Evolutionary conservation across 192 early-diverging fungal species (phyloP), one percentile per base, ranked within the genome.

Genomic region (Podila clonocystis): DNA sequence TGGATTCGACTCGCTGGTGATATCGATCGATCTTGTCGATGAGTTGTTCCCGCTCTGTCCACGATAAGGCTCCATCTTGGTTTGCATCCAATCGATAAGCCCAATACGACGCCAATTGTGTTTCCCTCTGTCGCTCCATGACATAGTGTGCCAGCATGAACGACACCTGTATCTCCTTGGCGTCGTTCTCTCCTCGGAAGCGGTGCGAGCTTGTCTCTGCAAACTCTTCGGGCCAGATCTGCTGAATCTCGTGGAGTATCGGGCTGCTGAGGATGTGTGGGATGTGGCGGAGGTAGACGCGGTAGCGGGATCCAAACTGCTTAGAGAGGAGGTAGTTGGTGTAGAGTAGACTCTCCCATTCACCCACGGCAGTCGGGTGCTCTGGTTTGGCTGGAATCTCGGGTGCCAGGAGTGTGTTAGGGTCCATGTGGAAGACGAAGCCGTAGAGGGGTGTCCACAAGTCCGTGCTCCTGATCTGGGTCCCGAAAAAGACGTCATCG

Each of bases 371-470:
- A 26, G 17, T 59, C 12, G 28, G 45, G 12, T 50, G 29, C 20
- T 12, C 41, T 45, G 28, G 58, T 5, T 19, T 1, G 38, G 38
- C 17, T 24, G 58, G 70, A 8, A 34, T 26, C 20, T 9, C 2
- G 4, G 68, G 68, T 1, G 20, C 13, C 34, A 84, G 30, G n/a
- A 29, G 50, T 30, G 58, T 22, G 24, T 5, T 20, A 28, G 71
- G 31, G 9, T 68, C 65, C 30, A 75, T 29, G 45, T 75, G 82
- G 50, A 85, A 74, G 28, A 83, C 82, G 29, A 67, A 74, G 20
- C 84, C 84, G 24, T 83, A 83, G n/a, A 83, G 38, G 36, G 84
- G 84, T 9, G 80, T 82, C 70, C 71, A 82, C 17, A 85, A 78
- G 50, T 83, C 82, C 0, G 75, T 58, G 5, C 8, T 49, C 13